Conservation (phyloP, 805 yeast genomes). For the Yarrowia sp. region DNA sequence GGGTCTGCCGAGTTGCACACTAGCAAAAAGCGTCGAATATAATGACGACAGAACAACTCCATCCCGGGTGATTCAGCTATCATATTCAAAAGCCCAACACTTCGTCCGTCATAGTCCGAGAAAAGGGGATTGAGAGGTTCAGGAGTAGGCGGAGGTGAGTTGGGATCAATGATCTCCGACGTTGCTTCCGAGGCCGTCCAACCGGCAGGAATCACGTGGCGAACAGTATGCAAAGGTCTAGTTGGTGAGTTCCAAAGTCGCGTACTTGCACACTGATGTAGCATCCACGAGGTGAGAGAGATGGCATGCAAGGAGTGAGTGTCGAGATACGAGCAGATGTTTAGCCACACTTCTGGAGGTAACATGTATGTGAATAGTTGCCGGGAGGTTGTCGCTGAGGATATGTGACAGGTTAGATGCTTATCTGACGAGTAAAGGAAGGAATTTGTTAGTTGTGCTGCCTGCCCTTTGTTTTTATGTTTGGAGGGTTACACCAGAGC, state of each 20-base stretch:
- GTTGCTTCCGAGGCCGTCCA: not conserved
- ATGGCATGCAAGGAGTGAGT: not conserved
- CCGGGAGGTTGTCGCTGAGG: not conserved
- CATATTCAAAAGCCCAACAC: not conserved
- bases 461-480: not conserved
- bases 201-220: not conserved
- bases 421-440: no score
- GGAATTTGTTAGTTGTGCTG: not conserved
- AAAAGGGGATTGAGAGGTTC: not conserved
- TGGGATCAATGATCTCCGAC: not conserved
- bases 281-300: not conserved
- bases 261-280: not conserved
- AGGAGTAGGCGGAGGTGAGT: not conserved
- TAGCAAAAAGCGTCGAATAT: not conserved
- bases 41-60: not conserved
- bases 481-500: not conserved
- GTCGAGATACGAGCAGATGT: conserved; percentile 9
- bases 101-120: not conserved
- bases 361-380: not conserved
- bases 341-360: conserved; percentile 20
- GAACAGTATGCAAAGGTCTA: not conserved
- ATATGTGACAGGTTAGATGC: no score
- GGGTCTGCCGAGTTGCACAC: conserved; percentile 5
- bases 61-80: not conserved
- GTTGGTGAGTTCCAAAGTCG: not conserved